Evolutionary conservation across 441 rosid species (phyloP).

Genomic region (Oxalis stricta): DNA sequence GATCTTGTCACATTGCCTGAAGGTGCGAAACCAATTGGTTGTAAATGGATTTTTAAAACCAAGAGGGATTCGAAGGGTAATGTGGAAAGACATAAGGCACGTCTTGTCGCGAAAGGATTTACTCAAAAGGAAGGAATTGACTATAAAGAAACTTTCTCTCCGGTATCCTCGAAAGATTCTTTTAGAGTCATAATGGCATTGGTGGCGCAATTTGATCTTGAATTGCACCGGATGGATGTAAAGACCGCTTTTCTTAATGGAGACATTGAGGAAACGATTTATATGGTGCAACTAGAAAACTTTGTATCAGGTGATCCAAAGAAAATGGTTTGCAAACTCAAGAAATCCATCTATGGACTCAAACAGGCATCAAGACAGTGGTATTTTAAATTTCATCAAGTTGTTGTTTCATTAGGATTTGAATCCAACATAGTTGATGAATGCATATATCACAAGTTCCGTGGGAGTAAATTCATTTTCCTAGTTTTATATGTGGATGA

Average conservation of each 20-base stretch:
- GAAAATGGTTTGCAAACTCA: not conserved
- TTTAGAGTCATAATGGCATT: not conserved
- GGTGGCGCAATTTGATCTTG: not conserved
- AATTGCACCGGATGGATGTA: not conserved
- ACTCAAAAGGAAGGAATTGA: not conserved
- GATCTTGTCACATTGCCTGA: not conserved
- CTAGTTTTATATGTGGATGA: not conserved
- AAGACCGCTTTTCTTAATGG: not conserved
- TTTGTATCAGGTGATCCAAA: not conserved
- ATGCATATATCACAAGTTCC: not conserved
- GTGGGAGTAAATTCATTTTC: not conserved
- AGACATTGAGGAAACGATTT: not conserved
- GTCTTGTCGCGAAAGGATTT: not conserved
- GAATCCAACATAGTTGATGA: not conserved
- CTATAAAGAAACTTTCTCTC: not conserved
- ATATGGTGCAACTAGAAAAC: not conserved
- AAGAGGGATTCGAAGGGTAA: not conserved
- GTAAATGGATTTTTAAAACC: not conserved
- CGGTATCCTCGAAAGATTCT: not conserved
- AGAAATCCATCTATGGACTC: not conserved
- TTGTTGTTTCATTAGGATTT: not conserved
- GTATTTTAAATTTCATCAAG: not conserved
- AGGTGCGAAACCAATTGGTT: not conserved
- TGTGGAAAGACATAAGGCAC: not conserved
- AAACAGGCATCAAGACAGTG: not conserved